A percentile compares a stretch with the other conserved stretches of the same genome.
Evolutionary conservation across 345 rosid species (phyloP).

Genomic region (Adansonia digitata): DNA sequence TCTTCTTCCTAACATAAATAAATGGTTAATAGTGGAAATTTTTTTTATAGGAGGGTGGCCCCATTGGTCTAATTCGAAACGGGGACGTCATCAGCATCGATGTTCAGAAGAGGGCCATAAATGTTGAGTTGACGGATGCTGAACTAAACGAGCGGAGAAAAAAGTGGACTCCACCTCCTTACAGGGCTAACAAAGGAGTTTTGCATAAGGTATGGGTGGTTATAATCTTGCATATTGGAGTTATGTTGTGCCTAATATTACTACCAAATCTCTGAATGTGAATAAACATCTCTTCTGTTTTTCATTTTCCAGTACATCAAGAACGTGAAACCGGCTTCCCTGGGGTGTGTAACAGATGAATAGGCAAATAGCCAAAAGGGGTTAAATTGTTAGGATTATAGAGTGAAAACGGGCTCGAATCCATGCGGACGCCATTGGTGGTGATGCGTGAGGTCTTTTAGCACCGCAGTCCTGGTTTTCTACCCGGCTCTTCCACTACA

Average conservation of each 20-base stretch:
- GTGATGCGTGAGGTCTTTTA: neutral
- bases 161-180: conserved; percentile 76
- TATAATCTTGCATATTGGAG: neutral
- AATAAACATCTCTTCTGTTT: neutral
- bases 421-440: neutral
- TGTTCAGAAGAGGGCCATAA: conserved; percentile 67
- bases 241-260: neutral
- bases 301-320: conserved; percentile 76
- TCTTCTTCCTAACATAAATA: neutral
- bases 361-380: conserved; percentile 14
- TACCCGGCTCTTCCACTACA: neutral
- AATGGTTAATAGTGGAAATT: neutral
- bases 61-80: conserved; percentile 71
- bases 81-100: conserved; percentile 78
- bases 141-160: conserved; percentile 72
- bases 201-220: conserved; percentile 55
- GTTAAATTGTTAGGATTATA: neutral
- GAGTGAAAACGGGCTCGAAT: neutral
- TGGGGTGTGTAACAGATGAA: conserved; percentile 93
- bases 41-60: conserved; percentile 83
- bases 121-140: conserved; percentile 47
- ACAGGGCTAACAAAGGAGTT: conserved; percentile 64
- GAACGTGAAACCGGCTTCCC: conserved; percentile 80
- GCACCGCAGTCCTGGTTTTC: neutral
- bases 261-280: neutral